A percentile compares a stretch with the other conserved stretches of the same genome.
These are phyloP conservation scores for Lachnellula subtilissima DNA, from an alignment of 2,329 filamentous ascomycete genomes.

Conservation along the genomic window DNA sequence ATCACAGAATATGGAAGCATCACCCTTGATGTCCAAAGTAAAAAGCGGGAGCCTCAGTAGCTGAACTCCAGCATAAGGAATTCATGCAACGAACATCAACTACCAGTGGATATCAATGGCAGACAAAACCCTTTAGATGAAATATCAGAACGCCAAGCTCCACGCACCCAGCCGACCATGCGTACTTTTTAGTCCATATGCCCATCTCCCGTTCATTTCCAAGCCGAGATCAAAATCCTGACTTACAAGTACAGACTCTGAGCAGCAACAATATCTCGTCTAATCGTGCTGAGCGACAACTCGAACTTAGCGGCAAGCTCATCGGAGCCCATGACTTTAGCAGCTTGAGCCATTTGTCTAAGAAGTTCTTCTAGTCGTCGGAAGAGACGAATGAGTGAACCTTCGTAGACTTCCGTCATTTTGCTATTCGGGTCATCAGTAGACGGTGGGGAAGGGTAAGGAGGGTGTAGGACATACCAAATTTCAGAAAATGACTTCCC, in stretches of 20 bases:
- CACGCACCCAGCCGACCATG: constrained; percentile 9
- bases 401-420: constrained; percentile 99
- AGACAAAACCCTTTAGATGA: not conserved
- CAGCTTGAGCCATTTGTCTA: constrained; percentile 89
- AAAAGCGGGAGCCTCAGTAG: not conserved
- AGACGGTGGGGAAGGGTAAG: constrained; percentile 17
- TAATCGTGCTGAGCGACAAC: constrained; percentile 74
- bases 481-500: constrained; percentile 89
- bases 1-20: not conserved
- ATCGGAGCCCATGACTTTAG: constrained; percentile 97
- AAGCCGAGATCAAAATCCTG: not conserved
- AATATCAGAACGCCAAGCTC: constrained; percentile 13
- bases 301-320: constrained; percentile 93
- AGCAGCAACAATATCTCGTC: constrained; percentile 89
- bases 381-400: constrained; percentile 92
- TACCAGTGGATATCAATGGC: not conserved
- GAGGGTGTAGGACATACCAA: constrained; percentile 61
- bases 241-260: constrained; percentile 83
- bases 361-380: constrained; percentile 89
- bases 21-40: not conserved
- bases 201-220: not conserved
- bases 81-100: not conserved
- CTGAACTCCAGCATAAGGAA: not conserved
- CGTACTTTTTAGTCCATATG: constrained; percentile 5
- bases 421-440: constrained; percentile 53